Base-by-base conservation (phyloP, 208 protist genomes). In the Trypanosoma caninum region DNA sequence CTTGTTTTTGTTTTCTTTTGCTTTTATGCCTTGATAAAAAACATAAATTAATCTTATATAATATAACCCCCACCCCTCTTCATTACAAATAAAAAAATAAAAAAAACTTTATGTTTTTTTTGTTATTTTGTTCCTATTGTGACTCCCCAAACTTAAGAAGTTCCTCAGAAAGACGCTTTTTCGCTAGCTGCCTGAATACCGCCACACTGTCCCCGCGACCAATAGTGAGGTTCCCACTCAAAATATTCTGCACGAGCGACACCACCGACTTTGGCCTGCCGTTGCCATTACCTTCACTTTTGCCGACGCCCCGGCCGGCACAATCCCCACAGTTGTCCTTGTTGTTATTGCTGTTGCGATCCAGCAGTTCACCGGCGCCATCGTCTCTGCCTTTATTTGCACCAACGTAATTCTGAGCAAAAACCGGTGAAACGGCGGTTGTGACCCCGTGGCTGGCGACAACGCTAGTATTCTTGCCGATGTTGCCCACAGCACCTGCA, bases 171-270 rank as follows among this genome's bases (percentile, higher is more conserved):
- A 65, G 47, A 47, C 50, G 50, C 34, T 51, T 34, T 33, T 57
- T 65, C 20, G 57, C 23, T n/a, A 65, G 28, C n/a, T 23, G 33
- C 40, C 48, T 27, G 28, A 65, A 65, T 35, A 65, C 38, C 3
- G 59, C 37, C 37, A 65, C 48, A 13, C 34, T 50, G 38, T 65
- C 59, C 16, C 59, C 59, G 28, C 18, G 47, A 7, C 59, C 48
- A 34, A 65, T 38, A n/a, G 38, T 37, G 18, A 65, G 57, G 10
- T 65, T 30, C 23, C 59, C 59, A 27, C 18, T 50, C 25, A 37
- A 8, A 44, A 65, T 65, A 31, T 48, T 35, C n/a, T 30, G 31
- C 20, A 50, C 48, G 50, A 65, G 37, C 11, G 20, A 8, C 0
- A 57, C 5, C 1, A 22, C n/a, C 11, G 27, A n/a, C 7, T 47